Conservation (phyloP, 2,329 filamentous ascomycete species). For the Camillea tinctor region DNA sequence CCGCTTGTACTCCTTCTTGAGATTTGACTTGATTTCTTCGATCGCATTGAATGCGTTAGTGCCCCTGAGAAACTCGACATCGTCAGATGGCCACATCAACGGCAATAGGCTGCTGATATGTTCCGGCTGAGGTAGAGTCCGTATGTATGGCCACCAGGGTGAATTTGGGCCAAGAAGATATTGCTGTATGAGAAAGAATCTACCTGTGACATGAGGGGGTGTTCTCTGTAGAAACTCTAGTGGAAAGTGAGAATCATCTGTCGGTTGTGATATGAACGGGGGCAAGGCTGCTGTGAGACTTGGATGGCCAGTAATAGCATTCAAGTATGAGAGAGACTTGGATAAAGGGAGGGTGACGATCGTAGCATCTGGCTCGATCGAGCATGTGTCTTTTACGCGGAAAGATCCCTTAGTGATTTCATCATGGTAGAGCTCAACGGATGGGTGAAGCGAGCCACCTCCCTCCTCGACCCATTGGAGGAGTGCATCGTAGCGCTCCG, state of each 20-base stretch:
- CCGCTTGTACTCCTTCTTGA: constrained; percentile 46
- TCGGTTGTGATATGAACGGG: constrained; percentile 5
- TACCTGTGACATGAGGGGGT: constrained; percentile 59
- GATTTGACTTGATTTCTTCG: constrained; percentile 43
- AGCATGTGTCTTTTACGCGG: constrained; percentile 40
- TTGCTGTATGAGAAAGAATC: constrained; percentile 70
- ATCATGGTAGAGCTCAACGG: constrained; percentile 53
- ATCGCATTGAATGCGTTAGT: constrained; percentile 33
- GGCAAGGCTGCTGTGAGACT: constrained; percentile 14
- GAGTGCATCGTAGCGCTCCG: constrained; percentile 37
- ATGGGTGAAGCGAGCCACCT: constrained; percentile 48
- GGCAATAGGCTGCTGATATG: constrained; percentile 54
- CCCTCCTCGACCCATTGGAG: constrained; percentile 48
- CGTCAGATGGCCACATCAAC: constrained; percentile 62
- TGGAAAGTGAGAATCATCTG: constrained; percentile 41
- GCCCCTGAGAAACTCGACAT: constrained; percentile 50
- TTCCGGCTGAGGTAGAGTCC: constrained; percentile 61
- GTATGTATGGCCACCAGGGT: constrained; percentile 68
- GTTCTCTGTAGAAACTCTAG: constrained; percentile 46
- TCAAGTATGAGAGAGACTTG: constrained; percentile 58
- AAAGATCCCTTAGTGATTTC: constrained; percentile 53
- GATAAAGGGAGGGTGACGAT: constrained; percentile 53
- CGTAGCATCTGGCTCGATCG: constrained; percentile 37
- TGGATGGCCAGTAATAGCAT: constrained; percentile 43
- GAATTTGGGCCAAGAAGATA: constrained; percentile 57